Evolutionary conservation across 139 green algal species (phyloP), one percentile per base, ranked within the genome.

Genomic region (Edaphochlamys debaryana): DNA sequence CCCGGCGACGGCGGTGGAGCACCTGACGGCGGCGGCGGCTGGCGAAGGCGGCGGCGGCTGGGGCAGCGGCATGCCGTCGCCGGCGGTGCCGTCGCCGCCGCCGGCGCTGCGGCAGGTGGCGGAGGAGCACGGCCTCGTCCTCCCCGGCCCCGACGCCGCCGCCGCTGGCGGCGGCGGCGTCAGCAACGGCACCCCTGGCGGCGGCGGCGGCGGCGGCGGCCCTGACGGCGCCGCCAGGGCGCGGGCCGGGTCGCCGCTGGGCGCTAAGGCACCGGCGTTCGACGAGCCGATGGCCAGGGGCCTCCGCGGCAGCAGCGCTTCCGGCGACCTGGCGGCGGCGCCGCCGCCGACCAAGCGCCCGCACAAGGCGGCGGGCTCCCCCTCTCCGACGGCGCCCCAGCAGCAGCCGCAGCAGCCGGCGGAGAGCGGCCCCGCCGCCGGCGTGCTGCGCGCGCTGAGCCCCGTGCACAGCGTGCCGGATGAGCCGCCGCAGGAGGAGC

Each of bases 81-180:
- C 56, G 2, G 56, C 22, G 56, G 76, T 80, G 63, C 76, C 76
- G 60, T 23, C 42, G 76, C 76, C 76, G 41, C 76, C 76, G 25
- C 29, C 52, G 42, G 17, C 76, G 3, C 45, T 82, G 42, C 42
- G 66, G 63, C 76, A 82, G 23, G n/a, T 82, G 62, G 76, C 76
- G 19, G 34, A 48, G 1, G 63, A 73, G 62, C 63, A 74, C n/a
- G 76, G 76, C 32, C 37, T 82, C 9, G 63, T 82, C 2, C 41
- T 82, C n/a, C 76, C 76, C 5, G 76, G 75, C 30, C 62, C 75
- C 27, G 20, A 32, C 20, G 52, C 38, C 67, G 38, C 38, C 37
- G 67, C 22, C 30, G 40, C 4, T 58, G 37, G 25, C 23, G 3
- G 29, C 29, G 38, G 54, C 29, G 56, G n/a, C 36, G n/a, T 54